Base-by-base conservation (phyloP, 2,329 filamentous ascomycete species). In the Daldinia sp. region DNA sequence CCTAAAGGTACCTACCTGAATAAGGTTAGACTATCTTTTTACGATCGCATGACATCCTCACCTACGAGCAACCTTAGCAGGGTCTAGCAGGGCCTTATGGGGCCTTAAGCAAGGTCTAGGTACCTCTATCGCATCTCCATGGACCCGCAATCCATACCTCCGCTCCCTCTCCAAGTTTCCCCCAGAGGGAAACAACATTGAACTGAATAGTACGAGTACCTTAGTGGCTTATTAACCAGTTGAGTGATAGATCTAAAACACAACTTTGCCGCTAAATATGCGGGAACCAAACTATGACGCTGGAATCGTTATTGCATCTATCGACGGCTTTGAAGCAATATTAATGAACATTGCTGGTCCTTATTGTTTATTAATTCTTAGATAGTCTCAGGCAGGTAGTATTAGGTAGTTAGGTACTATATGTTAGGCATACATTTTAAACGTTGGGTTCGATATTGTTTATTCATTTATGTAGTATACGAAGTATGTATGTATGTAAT, bases 141-240 rank as follows among this genome's bases (percentile, higher is more conserved):
- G 30, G 57, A 27, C 45, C 63, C 62, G 41, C 58, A 59, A 56
- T 59, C 54, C 43, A 30, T 55, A 55, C 45, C 45, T 62, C 53
- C 54, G 54, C 29, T 41, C 45, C 45, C 32, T 27, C 60, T 65
- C 58, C 59, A 61, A 60, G 58, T 21, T 62, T 64, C 62, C 58
- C 62, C 58, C 53, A 39, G 49, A 29, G 21, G 13, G 30, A 27
- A 17, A n/a, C n/a, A n/a, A n/a, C n/a, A n/a, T n/a, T n/a, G n/a
- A n/a, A n/a, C n/a, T n/a, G n/a, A n/a, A n/a, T n/a, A n/a, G n/a
- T n/a, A n/a, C n/a, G n/a, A n/a, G n/a, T n/a, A n/a, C n/a, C n/a
- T n/a, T n/a, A n/a, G n/a, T n/a, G n/a, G n/a, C n/a, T n/a, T n/a
- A 15, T 35, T 41, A 21, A 1, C 6, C 11, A 43, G 17, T 43